Percentiles rank a stretch among this genome's conserved stretches.
Evolutionary conservation across 768 basidiomycete genomes (phyloP).

Genomic region (Ramaria rubella): DNA sequence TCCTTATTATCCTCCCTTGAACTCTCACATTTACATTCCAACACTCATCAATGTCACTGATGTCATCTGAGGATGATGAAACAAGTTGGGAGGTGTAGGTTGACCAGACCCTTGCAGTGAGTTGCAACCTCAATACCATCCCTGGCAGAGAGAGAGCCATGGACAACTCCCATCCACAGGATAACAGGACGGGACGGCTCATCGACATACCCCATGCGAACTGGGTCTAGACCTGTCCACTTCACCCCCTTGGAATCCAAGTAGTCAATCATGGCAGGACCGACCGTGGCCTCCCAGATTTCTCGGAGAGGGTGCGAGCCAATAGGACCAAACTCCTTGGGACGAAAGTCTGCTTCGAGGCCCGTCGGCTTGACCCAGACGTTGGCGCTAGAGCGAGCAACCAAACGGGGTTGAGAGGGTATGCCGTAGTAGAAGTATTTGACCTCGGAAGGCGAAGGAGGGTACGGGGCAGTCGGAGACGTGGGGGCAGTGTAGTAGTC

Average conservation of each 20-base stretch:
- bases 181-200: constrained; percentile 19
- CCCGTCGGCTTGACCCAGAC: constrained; percentile 22
- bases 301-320: constrained; percentile 20
- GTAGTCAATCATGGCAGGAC: constrained; percentile 10
- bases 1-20: too few relatives aligned
- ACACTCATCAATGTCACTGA: too few relatives aligned
- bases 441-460: constrained; percentile 21
- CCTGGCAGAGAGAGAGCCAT: constrained; percentile 22
- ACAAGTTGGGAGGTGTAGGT: too few relatives aligned
- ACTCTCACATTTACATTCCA: too few relatives aligned
- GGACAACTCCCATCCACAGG: constrained; percentile 33
- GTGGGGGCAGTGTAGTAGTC: too few relatives aligned
- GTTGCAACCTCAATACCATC: too few relatives aligned
- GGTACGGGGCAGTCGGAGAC: too few relatives aligned
- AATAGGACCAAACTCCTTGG: constrained; percentile 21
- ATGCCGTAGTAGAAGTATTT: constrained; percentile 22
- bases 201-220: constrained; percentile 16
- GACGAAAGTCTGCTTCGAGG: constrained; percentile 20
- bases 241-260: constrained; percentile 14
- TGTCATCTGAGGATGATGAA: too few relatives aligned
- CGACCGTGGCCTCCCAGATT: constrained; percentile 16
- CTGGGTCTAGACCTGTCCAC: constrained; percentile 17
- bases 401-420: constrained; percentile 23
- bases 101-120: too few relatives aligned
- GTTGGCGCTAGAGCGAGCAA: constrained; percentile 24